phyloP scores from a whole-genome alignment of 1,284 basidiomycete genomes.

The Puccinia hordei region DNA sequence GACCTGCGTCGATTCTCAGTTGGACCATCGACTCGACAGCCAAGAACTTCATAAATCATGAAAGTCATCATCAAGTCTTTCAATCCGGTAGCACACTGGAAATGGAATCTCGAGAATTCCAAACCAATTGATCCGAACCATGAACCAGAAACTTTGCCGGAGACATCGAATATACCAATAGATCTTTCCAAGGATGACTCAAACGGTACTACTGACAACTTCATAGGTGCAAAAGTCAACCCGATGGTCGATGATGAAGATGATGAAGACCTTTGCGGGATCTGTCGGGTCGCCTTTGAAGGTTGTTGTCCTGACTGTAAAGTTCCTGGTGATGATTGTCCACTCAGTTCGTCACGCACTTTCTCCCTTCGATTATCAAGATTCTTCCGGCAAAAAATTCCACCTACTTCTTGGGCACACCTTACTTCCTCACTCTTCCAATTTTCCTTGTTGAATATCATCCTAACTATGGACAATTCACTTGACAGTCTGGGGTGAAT shows the following conservation, averaged over 20 bases:
- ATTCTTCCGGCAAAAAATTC: neutral
- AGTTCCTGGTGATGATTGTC: constrained; percentile 93
- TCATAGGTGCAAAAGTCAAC: constrained; percentile 30
- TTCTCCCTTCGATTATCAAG: constrained; percentile 4
- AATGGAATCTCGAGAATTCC: constrained; percentile 71
- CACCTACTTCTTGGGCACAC: no score
- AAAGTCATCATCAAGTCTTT: constrained; percentile 77
- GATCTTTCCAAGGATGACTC: neutral
- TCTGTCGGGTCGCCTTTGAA: constrained; percentile 86
- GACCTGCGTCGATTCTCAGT: no score
- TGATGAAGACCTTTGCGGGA: constrained; percentile 87
- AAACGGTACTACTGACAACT: constrained; percentile 9
- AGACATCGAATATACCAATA: constrained; percentile 52
- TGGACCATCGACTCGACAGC: no score
- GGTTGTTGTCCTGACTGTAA: constrained; percentile 90
- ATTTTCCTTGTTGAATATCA: constrained; percentile 17
- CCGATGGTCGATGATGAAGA: constrained; percentile 63
- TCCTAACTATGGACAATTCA: neutral
- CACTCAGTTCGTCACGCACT: constrained; percentile 70
- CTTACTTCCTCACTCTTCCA: neutral
- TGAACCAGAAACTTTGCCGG: constrained; percentile 9
- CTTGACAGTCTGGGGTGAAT: constrained; percentile 83
- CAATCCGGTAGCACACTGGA: constrained; percentile 82
- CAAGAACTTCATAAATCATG: no score
- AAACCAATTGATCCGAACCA: constrained; percentile 53